phyloP scores from a whole-genome alignment of 2,329 filamentous ascomycete genomes.

The Fusarium newnesense region DNA sequence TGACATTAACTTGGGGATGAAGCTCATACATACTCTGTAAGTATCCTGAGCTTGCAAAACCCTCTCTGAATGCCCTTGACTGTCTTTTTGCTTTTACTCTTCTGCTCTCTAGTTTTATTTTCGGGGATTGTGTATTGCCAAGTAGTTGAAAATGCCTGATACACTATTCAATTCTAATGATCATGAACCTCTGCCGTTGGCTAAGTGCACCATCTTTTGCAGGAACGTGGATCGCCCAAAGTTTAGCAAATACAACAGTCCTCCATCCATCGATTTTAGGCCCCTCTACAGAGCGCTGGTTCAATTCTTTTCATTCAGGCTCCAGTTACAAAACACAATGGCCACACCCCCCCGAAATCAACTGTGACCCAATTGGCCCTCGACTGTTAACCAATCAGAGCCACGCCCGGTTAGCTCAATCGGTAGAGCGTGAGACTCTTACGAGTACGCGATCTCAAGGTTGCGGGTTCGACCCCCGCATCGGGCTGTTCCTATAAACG shows the following conservation, averaged over 20 bases:
- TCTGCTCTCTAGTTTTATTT: rapidly evolving
- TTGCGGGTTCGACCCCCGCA: conserved; percentile 64
- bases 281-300: rapidly evolving
- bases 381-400: conserved; percentile 6
- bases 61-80: rapidly evolving
- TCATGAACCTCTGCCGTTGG: neutral
- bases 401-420: conserved; percentile 51
- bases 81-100: rapidly evolving
- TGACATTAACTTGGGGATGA: neutral
- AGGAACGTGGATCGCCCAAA: rapidly evolving
- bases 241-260: rapidly evolving
- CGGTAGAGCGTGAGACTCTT: conserved; percentile 76
- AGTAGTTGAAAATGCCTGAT: rapidly evolving
- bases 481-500: conserved; percentile 47
- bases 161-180: rapidly evolving
- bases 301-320: too few species aligned
- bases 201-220: too few species aligned
- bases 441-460: conserved; percentile 60
- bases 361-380: neutral
- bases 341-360: neutral
- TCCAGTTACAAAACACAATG: rapidly evolving
- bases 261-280: rapidly evolving
- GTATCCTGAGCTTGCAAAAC: rapidly evolving
- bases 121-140: too few species aligned
- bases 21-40: rapidly evolving